phyloP scores from a whole-genome alignment of 2,329 filamentous ascomycete genomes.

The Colletotrichum somersetense region DNA sequence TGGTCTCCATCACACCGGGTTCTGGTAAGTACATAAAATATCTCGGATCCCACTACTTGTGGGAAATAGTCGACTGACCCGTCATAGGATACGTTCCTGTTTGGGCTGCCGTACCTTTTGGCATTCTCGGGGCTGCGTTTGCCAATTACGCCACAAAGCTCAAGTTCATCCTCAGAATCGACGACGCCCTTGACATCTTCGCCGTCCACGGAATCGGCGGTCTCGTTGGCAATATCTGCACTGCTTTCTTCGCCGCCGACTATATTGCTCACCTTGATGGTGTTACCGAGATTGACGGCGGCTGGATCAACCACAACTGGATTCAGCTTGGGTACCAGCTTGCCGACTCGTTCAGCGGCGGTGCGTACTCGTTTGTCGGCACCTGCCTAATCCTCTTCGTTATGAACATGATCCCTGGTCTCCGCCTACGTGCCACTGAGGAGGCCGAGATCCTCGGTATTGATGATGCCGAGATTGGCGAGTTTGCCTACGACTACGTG shows the following conservation, averaged over 20 bases:
- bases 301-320: constrained; percentile 88
- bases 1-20: constrained; percentile 90
- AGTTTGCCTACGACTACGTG: constrained; percentile 96
- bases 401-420: constrained; percentile 82
- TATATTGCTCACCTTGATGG: constrained; percentile 88
- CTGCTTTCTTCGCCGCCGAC: constrained; percentile 85
- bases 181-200: constrained; percentile 91
- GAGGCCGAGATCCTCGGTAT: constrained; percentile 88
- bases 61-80: constrained; percentile 14
- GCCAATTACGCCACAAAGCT: constrained; percentile 94
- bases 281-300: constrained; percentile 74
- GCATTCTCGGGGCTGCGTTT: constrained; percentile 78
- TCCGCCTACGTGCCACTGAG: constrained; percentile 79
- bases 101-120: constrained; percentile 86
- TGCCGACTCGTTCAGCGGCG: constrained; percentile 82
- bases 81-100: constrained; percentile 76
- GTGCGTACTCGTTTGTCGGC: constrained; percentile 81
- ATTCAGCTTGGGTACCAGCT: constrained; percentile 86
- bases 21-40: constrained; percentile 67
- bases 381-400: constrained; percentile 85
- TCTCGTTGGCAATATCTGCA: constrained; percentile 82
- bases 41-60: neutral
- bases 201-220: constrained; percentile 85
- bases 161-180: constrained; percentile 84
- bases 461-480: constrained; percentile 90